Conservation (phyloP, 2,329 filamentous ascomycete species). For the Trichoderma afroharzianum region DNA sequence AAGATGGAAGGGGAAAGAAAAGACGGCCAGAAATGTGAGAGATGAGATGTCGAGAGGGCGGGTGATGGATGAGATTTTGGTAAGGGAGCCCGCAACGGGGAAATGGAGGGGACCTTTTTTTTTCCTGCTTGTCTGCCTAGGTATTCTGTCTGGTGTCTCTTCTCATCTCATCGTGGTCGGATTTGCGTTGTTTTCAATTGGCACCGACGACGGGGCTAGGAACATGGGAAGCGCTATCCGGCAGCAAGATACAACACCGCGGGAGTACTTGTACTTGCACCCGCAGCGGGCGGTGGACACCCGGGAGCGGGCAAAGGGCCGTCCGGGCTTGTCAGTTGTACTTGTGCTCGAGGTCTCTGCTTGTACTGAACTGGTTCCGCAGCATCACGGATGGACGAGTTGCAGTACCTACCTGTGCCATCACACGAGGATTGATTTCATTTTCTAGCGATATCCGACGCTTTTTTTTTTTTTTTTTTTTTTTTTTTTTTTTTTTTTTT, state of each 20-base stretch:
- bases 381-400: too few species aligned
- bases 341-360: not conserved
- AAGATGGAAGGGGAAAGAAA: not conserved
- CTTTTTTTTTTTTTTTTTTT: too few species aligned
- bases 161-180: not conserved
- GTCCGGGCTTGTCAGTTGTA: not conserved
- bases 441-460: constrained; percentile 3
- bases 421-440: not conserved
- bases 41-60: not conserved
- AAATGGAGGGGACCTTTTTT: not conserved
- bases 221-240: not conserved
- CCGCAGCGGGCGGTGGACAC: not conserved
- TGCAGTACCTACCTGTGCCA: not conserved
- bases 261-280: not conserved
- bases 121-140: not conserved
- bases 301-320: not conserved
- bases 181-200: not conserved
- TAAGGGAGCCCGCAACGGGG: not conserved
- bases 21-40: constrained; percentile 8
- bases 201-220: not conserved
- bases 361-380: not conserved
- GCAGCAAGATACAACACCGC: not conserved
- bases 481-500: too few species aligned
- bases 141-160: not conserved
- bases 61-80: constrained; percentile 13